These are phyloP conservation scores for Auxenochlorella protothecoides DNA, from an alignment of 139 green algal species.

Conservation along the genomic window DNA sequence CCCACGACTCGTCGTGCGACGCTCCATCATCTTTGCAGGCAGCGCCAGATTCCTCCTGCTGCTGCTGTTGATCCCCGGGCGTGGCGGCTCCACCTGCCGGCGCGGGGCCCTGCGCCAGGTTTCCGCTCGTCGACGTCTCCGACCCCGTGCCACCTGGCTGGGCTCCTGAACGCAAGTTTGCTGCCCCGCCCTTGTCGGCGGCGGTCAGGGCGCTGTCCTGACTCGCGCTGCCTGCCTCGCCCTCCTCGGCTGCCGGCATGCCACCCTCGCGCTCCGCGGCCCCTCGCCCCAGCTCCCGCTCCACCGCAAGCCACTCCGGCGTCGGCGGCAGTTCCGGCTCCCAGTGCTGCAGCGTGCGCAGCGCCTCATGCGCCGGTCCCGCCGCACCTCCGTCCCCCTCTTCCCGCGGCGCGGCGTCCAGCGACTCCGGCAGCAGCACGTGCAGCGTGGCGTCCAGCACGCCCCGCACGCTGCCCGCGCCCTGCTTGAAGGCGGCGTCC, in stretches of 20 bases:
- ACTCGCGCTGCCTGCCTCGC: not conserved
- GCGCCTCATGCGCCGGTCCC: not conserved
- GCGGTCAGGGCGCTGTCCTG: not conserved
- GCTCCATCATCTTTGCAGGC: too few relatives aligned
- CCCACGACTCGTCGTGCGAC: too few relatives aligned
- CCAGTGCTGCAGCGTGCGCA: slow-evolving; percentile 2
- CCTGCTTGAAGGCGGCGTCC: slow-evolving; percentile 13
- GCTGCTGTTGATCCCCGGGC: too few relatives aligned
- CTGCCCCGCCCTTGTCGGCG: too few relatives aligned
- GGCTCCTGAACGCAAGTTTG: too few relatives aligned
- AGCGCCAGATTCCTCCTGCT: too few relatives aligned
- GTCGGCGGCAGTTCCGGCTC: slow-evolving; percentile 7
- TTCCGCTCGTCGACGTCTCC: too few relatives aligned
- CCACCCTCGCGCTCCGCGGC: not conserved
- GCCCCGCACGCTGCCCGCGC: slow-evolving; percentile 4
- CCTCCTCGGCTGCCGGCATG: not conserved
- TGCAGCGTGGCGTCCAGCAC: slow-evolving; percentile 31
- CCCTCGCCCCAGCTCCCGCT: not conserved
- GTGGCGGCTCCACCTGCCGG: too few relatives aligned
- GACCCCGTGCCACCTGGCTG: too few relatives aligned
- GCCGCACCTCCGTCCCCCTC: not conserved
- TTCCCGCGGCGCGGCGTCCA: slow-evolving; percentile 37
- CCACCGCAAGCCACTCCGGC: slow-evolving; percentile 1
- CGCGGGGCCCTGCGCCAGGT: too few relatives aligned
- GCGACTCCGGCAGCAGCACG: slow-evolving; percentile 25